These are phyloP conservation scores for Cyberlindnera bimundalis DNA, from an alignment of 805 yeast genomes.

Conservation along the genomic window DNA sequence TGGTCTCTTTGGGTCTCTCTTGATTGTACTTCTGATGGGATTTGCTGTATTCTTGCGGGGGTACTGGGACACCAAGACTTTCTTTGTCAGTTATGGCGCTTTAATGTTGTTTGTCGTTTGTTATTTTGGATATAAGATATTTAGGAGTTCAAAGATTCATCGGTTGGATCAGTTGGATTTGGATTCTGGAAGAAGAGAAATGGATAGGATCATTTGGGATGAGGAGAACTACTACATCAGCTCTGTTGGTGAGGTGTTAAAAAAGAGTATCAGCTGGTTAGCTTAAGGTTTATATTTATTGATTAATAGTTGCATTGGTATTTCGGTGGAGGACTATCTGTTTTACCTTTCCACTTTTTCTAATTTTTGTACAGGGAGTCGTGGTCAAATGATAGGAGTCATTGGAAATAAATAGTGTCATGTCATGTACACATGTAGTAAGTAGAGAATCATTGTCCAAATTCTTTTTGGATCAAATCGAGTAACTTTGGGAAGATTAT, in stretches of 20 bases:
- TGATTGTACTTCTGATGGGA: conserved; percentile 56
- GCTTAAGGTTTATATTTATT: too few species aligned
- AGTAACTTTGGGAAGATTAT: conserved; percentile 72
- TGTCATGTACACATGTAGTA: too few species aligned
- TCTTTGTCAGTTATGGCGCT: conserved; percentile 65
- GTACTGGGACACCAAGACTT: conserved; percentile 57
- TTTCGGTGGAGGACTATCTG: neutral
- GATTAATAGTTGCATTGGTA: neutral
- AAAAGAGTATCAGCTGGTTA: conserved; percentile 31
- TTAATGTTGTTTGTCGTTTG: conserved; percentile 48
- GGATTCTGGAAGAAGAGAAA: conserved; percentile 81
- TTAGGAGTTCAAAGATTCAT: conserved; percentile 61
- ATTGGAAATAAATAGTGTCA: neutral
- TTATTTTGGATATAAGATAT: conserved; percentile 52
- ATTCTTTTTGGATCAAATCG: conserved; percentile 34
- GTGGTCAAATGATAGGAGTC: too few species aligned
- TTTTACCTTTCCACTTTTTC: neutral
- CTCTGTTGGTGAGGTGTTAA: conserved; percentile 29
- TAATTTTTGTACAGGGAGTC: too few species aligned
- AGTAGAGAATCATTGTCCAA: conserved; percentile 8
- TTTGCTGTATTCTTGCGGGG: conserved; percentile 54
- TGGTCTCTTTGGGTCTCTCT: conserved; percentile 52
- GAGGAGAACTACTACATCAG: conserved; percentile 50
- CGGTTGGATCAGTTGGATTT: conserved; percentile 72
- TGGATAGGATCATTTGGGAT: conserved; percentile 79